Conservation (phyloP, 2,329 filamentous ascomycete species). For the Sphaerulina musiva region DNA sequence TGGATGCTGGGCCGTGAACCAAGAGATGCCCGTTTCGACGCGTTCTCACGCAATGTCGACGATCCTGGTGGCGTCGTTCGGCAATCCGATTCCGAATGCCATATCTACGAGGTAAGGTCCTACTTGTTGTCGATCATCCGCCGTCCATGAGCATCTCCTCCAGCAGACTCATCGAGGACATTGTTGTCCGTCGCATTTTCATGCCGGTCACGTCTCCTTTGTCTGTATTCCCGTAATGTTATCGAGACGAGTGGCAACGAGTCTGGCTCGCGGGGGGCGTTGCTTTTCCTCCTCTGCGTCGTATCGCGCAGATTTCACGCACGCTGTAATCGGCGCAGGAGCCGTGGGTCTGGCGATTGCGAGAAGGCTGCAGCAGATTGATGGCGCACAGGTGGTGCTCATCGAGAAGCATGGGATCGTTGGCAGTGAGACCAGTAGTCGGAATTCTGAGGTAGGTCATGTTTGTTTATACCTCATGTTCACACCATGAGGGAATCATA, state of each 20-base stretch:
- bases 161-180: too few relatives aligned
- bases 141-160: too few relatives aligned
- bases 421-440: conserved; percentile 79
- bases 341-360: conserved; percentile 77
- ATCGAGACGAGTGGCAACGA: background rate
- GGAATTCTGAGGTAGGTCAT: conserved; percentile 68
- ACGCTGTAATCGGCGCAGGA: conserved; percentile 62
- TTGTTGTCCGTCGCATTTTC: too few relatives aligned
- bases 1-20: too few relatives aligned
- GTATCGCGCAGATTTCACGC: conserved; percentile 54
- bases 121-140: too few relatives aligned
- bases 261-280: conserved; percentile 5
- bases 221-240: conserved; percentile 8
- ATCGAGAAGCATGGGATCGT: conserved; percentile 70
- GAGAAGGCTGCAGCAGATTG: conserved; percentile 58
- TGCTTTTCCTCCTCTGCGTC: conserved; percentile 40
- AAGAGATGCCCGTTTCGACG: too few relatives aligned
- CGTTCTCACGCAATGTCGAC: too few relatives aligned
- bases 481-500: background rate
- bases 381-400: conserved; percentile 61
- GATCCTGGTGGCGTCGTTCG: too few relatives aligned
- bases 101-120: too few relatives aligned
- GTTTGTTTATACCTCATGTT: background rate
- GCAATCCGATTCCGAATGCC: too few relatives aligned
- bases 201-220: background rate